Evolutionary conservation across 192 early-diverging fungal species (phyloP), one percentile per base, ranked within the genome.

Genomic region (Hyaloraphidium curvatum): DNA sequence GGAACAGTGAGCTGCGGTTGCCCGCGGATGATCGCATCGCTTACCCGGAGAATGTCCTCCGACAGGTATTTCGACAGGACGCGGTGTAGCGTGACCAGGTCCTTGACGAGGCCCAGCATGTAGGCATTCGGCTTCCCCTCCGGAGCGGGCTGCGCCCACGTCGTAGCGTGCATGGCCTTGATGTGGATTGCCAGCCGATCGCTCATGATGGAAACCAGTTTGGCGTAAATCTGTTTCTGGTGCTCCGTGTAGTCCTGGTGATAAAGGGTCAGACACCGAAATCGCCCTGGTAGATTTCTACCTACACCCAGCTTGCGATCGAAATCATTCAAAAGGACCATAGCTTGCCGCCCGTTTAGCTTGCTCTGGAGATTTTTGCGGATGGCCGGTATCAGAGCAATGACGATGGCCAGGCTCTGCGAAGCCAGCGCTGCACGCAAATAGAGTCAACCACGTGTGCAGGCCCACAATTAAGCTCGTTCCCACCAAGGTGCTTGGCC

Each of bases 161-260:
- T 55, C 16, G 73, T 67, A 11, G 40, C 52, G 59, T 64, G 71
- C 39, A 98, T 75, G 28, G 75, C 71, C 27, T 80, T 73, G n/a
- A 80, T 69, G 56, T 96, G 89, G 33, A 80, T 63, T 14, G 67
- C 68, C 19, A 88, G 77, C 21, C 87, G 72, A 39, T 97, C 93
- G 21, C 86, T 75, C 95, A 99, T 97, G 54, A 97, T 97, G 2
- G 83, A 68, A 2, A 97, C 80, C 17, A 99, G 67, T 56, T 99
- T 99, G 28, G 64, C 58, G 54, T 92, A 88, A 56, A 99, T 71
- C 55, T 94, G 89, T 3, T 60, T 64, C 70, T 97, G 92, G 62
- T 99, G 95, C 35, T 91, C 83, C 30, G 65, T 60, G 60, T 85
- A 93, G 59, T 99, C 95, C 58, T 74, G 63, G 16, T 25, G 51